Percentiles rank a stretch among this genome's conserved stretches.
These are phyloP conservation scores for Daldinia grandis DNA, from an alignment of 495 filamentous ascomycete species.

Conservation along the genomic window DNA sequence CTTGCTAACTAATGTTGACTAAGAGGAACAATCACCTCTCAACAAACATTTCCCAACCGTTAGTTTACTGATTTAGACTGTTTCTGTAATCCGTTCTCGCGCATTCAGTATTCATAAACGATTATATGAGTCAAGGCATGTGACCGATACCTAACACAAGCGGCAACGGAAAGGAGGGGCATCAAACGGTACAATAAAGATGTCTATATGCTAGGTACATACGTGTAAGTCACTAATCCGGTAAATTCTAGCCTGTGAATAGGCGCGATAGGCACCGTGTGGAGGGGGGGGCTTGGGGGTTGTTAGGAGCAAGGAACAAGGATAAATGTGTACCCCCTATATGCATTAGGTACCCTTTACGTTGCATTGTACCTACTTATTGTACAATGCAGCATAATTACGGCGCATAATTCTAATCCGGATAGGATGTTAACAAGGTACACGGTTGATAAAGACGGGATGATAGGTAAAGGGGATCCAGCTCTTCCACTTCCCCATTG, in stretches of 20 bases:
- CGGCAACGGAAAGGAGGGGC: slow-evolving; percentile 34
- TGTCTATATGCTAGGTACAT: not conserved
- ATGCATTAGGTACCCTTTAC: slow-evolving; percentile 10
- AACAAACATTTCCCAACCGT: not conserved
- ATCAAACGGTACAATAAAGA: slow-evolving; percentile 20
- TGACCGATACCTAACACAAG: slow-evolving; percentile 8
- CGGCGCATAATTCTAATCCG: slow-evolving; percentile 2
- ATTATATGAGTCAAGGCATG: slow-evolving; percentile 2
- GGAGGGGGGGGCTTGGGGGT: slow-evolving; percentile 10
- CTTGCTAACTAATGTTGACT: not conserved
- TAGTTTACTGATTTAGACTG: not conserved
- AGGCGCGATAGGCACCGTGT: slow-evolving; percentile 41
- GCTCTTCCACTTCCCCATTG: slow-evolving; percentile 28
- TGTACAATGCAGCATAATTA: slow-evolving; percentile 1
- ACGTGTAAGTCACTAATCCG: slow-evolving; percentile 33
- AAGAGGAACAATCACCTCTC: not conserved
- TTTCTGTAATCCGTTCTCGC: not conserved
- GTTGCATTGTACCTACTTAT: slow-evolving; percentile 12
- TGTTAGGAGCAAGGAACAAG: slow-evolving; percentile 28
- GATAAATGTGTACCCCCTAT: not conserved
- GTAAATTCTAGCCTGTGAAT: slow-evolving; percentile 24
- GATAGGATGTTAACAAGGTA: slow-evolving; percentile 7
- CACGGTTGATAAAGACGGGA: slow-evolving; percentile 1
- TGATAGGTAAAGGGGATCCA: slow-evolving; percentile 19
- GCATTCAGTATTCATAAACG: not conserved